phyloP scores from a whole-genome alignment of 352 stramenopile genomes.

The Plasmopara halstedii region DNA sequence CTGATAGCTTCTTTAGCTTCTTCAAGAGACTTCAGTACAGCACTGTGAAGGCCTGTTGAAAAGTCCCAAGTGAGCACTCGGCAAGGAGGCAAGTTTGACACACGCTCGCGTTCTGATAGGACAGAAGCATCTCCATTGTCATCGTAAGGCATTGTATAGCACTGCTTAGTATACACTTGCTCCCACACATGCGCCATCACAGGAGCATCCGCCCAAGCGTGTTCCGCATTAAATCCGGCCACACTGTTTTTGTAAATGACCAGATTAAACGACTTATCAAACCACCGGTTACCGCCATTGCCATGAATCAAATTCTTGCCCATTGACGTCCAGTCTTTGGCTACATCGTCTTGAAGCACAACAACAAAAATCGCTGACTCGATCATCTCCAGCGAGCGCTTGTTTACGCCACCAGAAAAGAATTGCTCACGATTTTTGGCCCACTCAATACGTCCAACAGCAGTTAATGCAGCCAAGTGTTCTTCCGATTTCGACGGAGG shows the following conservation, averaged over 20 bases:
- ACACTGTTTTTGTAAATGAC: constrained; percentile 94
- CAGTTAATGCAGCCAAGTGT: constrained; percentile 75
- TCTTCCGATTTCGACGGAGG: constrained; percentile 28
- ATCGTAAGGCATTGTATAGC: constrained; percentile 49
- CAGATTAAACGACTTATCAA: constrained; percentile 96
- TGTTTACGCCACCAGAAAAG: constrained; percentile 84
- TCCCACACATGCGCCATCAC: constrained; percentile 84
- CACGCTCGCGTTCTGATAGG: constrained; percentile 36
- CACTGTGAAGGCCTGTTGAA: constrained; percentile 36
- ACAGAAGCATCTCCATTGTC: constrained; percentile 36
- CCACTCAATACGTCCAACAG: constrained; percentile 78
- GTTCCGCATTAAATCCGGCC: constrained; percentile 90
- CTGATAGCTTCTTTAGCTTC: constrained; percentile 59
- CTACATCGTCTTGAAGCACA: constrained; percentile 55
- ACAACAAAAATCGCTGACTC: constrained; percentile 79
- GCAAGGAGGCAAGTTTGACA: constrained; percentile 39
- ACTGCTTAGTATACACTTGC: constrained; percentile 58
- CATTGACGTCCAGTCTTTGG: constrained; percentile 55
- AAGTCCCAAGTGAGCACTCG: constrained; percentile 60
- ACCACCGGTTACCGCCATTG: constrained; percentile 92
- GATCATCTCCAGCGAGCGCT: constrained; percentile 68
- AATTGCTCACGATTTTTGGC: constrained; percentile 84
- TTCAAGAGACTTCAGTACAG: constrained; percentile 43
- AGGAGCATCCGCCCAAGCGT: constrained; percentile 88
- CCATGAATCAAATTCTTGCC: constrained; percentile 78